Evolutionary conservation across 2,329 filamentous ascomycete genomes (phyloP), one percentile per base, ranked within the genome.

Genomic region (Myriosclerotinia curreyana): DNA sequence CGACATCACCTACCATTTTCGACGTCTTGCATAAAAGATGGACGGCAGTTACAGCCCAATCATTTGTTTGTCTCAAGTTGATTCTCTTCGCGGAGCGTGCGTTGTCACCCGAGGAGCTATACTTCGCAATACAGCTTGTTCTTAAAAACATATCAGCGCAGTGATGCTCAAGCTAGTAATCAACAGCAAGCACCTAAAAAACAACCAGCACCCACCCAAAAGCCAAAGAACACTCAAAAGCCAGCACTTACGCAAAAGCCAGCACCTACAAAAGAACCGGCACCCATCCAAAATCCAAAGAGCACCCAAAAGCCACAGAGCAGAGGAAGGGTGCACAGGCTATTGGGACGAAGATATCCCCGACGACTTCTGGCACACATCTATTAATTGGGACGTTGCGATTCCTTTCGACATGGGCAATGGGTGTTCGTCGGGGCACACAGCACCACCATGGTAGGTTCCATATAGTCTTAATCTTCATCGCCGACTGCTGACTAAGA

Each of bases 1-100:
- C 38, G 14, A 9, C 5, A 17, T 50, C n/a, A 53, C 28, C 20
- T 20, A 5, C 25, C 59, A 17, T 61, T 53, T 42, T 36, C 17
- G 36, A 38, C 38, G 12, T 8, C n/a, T 42, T 34, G 38, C 49
- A 61, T 17, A n/a, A 20, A 61, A 5, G 2, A 61, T 61, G 59
- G 20, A 53, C 36, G 48, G n/a, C 34, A 50, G 20, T 36, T 52
- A 54, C 36, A 1, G 11, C 48, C n/a, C 34, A 20, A 51, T 44
- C 49, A 20, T 42, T 52, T 5, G 66, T 82, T 0, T 84, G 79
- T 38, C 65, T 87, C 0, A 77, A 81, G 22, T 86, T 80, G 80
- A 74, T 87, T 0, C 73, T 87, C 0, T 86, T 78, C 31, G 76
- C 84, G 17, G 62, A 28, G 59, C 65, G 66, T 53, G 67, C 68